Evolutionary conservation across 768 basidiomycete genomes (phyloP), one percentile per base, ranked within the genome.

Genomic region (Ephemerocybe angulata): DNA sequence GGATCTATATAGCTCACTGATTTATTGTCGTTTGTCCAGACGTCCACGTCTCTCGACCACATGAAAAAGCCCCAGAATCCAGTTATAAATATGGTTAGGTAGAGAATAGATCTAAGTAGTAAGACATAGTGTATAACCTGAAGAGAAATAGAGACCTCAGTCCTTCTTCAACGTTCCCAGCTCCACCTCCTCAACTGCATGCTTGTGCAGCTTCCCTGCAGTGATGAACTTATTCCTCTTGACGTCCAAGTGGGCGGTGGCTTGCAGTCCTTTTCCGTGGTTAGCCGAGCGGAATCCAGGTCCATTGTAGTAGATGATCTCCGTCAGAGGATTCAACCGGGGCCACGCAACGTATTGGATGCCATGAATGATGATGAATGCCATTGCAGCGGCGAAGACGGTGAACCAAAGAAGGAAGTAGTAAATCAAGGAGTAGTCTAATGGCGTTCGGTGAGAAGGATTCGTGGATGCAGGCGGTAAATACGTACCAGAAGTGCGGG

Each of bases 331-430:
- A 59, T 89, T 81, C 52, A 99, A 79, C 11, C 87, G 82, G 12
- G 97, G 97, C 91, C 94, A 98, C 15, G 89, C 82, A 52, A 99
- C 96, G 66, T 97, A 99, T 58, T 93, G 90, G 59, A 95, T 85
- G 33, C 95, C 96, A 69, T 96, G 81, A n/a, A 82, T 69, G 63
- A 86, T 60, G 60, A 98, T 93, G 72, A 90, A 94, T 42, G 74
- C 61, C 55, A 87, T 70, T 12, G 93, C 78, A 50, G 83, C 60
- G 30, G 78, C 65, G 42, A 91, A 72, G 41, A 94, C 65, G 29
- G 77, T 61, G 62, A 90, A 76, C 89, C 94, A 94, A 38, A 97
- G 75, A 63, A 88, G 64, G 70, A 90, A 87, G 70, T 93, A 93
- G 65, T 90, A 94, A 57, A 83, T 73, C 37, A 95, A 79, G 12